Base-by-base conservation (phyloP, 148 eudicot genomes). In the Rhododendron molle region DNA sequence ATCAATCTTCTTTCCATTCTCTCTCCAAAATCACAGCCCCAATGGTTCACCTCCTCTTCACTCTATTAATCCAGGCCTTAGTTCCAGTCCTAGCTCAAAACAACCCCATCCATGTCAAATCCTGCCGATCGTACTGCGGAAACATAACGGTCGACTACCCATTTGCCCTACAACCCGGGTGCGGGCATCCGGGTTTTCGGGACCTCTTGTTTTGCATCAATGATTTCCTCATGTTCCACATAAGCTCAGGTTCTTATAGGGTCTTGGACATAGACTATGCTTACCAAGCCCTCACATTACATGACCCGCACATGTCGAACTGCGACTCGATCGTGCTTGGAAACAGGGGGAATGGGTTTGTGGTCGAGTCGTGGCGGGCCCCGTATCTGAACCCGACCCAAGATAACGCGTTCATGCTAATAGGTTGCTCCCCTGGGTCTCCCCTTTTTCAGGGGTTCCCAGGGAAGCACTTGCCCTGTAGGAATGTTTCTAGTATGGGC, bases 201-300 rank as follows among this genome's bases (percentile, higher is more conserved):
- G 95, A 97, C 36, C 95, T 94, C 30, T 36, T 97, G 69, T 97
- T 92, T 83, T 97, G 98, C 91, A 93, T 97, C 77, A 95, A 97
- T 38, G 93, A 93, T 28, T 92, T 95, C 21, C 88, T 93, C 0
- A 97, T 95, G 99, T 88, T 97, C 83, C 99, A 97, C 76, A 93
- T 94, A 43, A 90, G 89, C 84, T 97, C 99, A 7, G 99, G 99
- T 15, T 95, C 99, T 14, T 97, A 97, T 47, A 88, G 95, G 30
- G 96, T 97, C 36, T 86, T 94, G 18, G 93, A 94, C 85, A 93
- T 97, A 47, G 99, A 97, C 89, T 97, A 97, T 60, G 93, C 98
- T 49, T 97, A 90, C 83, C 88, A 91, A 72, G 85, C 95, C 78
- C 92, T 97, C 15, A 94, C 96, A 10, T 83, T 97, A 23, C 94